Evolutionary conservation across 768 basidiomycete genomes (phyloP).

Genomic region (Panaeolus cyanescens): DNA sequence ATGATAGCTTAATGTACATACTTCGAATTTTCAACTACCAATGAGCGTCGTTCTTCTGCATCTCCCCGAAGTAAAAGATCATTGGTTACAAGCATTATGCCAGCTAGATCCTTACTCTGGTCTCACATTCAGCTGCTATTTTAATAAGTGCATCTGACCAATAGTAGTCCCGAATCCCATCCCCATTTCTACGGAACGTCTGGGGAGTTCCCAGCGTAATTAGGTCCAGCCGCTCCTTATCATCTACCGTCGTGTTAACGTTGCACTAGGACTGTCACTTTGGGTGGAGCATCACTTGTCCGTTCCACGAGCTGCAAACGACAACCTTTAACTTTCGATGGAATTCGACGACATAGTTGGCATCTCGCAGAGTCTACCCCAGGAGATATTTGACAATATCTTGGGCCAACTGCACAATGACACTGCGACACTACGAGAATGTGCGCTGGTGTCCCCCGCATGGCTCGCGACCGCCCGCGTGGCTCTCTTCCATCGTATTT

Average conservation of each 20-base stretch:
- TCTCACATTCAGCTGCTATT: background rate
- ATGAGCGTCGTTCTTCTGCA: background rate
- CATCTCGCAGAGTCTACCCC: slow-evolving; percentile 18
- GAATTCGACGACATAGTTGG: background rate
- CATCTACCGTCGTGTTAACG: background rate
- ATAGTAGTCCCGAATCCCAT: background rate
- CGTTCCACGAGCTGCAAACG: background rate
- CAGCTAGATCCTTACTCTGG: background rate
- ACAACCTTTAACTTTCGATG: background rate
- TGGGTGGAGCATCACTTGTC: background rate
- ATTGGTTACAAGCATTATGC: background rate
- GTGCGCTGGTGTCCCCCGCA: slow-evolving; percentile 26
- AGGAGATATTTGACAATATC: slow-evolving; percentile 29
- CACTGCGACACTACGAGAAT: slow-evolving; percentile 16
- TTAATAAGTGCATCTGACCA: background rate
- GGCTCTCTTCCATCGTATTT: slow-evolving; percentile 26
- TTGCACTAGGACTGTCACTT: no score
- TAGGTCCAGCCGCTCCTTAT: background rate
- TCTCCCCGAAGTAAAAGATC: background rate
- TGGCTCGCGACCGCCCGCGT: slow-evolving; percentile 27
- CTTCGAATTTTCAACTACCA: background rate
- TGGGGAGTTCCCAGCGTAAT: background rate
- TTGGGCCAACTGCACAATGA: slow-evolving; percentile 27
- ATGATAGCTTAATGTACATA: background rate
- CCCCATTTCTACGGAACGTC: background rate